These are phyloP conservation scores for Blastobotrys attinorum DNA, from an alignment of 805 yeast species.

Conservation along the genomic window DNA sequence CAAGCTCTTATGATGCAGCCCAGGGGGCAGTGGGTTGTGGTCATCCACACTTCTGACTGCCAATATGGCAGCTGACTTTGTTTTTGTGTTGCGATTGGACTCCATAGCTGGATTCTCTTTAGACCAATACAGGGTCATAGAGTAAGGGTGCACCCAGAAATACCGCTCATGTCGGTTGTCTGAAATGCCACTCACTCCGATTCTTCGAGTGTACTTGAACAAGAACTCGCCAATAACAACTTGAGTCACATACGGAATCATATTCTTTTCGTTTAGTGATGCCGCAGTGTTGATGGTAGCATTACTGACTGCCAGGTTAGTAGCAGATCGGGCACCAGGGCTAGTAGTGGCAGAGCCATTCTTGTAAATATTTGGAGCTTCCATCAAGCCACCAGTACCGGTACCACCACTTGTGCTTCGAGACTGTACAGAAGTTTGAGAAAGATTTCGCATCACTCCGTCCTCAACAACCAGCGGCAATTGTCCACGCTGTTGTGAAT, in stretches of 20 bases:
- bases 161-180: conserved; percentile 83
- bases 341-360: background rate
- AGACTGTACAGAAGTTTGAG: background rate
- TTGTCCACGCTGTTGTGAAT: background rate
- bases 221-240: conserved; percentile 89
- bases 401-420: background rate
- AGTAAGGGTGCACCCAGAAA: conserved; percentile 96
- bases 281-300: conserved; percentile 19
- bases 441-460: conserved; percentile 1
- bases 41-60: conserved; percentile 77
- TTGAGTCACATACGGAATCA: conserved; percentile 83
- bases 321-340: background rate
- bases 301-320: conserved; percentile 8
- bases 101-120: conserved; percentile 68
- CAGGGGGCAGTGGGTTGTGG: conserved; percentile 81
- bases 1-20: conserved; percentile 77
- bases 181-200: conserved; percentile 53
- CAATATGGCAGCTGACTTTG: conserved; percentile 72
- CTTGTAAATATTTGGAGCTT: background rate
- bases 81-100: conserved; percentile 38
- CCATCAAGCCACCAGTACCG: background rate
- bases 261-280: conserved; percentile 39
- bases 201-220: conserved; percentile 75
- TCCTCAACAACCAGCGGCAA: conserved; percentile 5
- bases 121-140: conserved; percentile 86